phyloP scores from a whole-genome alignment of 2,329 filamentous ascomycete genomes.

The Fusarium sp. region DNA sequence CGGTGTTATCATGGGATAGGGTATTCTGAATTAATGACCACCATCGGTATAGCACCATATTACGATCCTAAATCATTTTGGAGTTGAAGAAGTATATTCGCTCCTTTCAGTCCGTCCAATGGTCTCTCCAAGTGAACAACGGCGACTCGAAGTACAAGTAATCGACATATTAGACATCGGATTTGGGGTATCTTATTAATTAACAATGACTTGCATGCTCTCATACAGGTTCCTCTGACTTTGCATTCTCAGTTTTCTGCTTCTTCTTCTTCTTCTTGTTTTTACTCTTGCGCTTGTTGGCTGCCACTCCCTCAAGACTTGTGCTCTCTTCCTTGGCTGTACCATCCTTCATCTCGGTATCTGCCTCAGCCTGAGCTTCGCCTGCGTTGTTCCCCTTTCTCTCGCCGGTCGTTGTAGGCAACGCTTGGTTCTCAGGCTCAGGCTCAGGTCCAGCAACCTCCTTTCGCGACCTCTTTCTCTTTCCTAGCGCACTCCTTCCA shows the following conservation, averaged over 20 bases:
- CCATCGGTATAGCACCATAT: constrained; percentile 4
- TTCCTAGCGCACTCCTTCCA: constrained; percentile 53
- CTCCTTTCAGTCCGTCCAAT: constrained; percentile 2
- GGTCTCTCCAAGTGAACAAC: neutral
- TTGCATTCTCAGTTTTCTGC: constrained; percentile 36
- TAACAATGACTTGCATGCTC: neutral
- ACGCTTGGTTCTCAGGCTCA: neutral
- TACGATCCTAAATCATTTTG: neutral
- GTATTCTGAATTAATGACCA: constrained; percentile 2
- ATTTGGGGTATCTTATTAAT: constrained; percentile 24
- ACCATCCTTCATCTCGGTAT: constrained; percentile 39
- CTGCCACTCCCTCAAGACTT: neutral
- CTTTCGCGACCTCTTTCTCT: constrained; percentile 50
- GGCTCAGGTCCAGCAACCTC: constrained; percentile 20
- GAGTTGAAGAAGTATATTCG: neutral
- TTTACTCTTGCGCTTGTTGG: constrained; percentile 41
- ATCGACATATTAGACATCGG: neutral
- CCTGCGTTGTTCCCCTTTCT: neutral
- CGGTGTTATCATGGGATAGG: constrained; percentile 8
- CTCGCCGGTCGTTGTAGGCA: neutral
- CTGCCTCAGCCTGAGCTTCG: constrained; percentile 8
- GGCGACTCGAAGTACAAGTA: neutral
- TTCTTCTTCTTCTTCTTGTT: constrained; percentile 49
- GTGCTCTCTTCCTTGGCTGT: constrained; percentile 27
- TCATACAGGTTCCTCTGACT: constrained; percentile 16